A percentile compares a stretch with the other conserved stretches of the same genome.
phyloP scores from a whole-genome alignment of 352 stramenopile genomes.

The Globisporangium cylindrosporum region DNA sequence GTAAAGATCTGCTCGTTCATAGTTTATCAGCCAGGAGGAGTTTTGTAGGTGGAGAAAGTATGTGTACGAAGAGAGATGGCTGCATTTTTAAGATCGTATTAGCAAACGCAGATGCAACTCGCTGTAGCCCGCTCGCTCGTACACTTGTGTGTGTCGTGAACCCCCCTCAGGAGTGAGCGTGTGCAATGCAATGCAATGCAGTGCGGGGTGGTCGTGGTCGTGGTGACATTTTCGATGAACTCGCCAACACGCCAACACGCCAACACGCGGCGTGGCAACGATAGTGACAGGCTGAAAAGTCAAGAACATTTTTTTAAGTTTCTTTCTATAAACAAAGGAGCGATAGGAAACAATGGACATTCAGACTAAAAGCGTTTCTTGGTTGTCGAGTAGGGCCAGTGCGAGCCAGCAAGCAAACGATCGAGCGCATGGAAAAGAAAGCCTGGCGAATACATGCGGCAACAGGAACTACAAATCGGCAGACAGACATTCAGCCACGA shows the following conservation, averaged over 20 bases:
- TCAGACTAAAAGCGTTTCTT: conserved; percentile 8
- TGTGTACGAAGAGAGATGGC: not conserved
- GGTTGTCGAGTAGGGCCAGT: conserved; percentile 2
- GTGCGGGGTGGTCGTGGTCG: not conserved
- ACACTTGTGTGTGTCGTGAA: not conserved
- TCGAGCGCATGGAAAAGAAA: conserved; percentile 1
- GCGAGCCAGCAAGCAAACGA: not conserved
- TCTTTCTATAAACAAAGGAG: conserved; percentile 2
- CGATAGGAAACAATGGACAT: not conserved
- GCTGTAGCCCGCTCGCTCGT: not conserved
- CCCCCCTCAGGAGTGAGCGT: not conserved
- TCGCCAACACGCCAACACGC: not conserved
- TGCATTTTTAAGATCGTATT: not conserved
- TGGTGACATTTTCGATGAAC: not conserved
- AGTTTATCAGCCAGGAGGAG: not conserved
- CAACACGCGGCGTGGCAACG: not conserved
- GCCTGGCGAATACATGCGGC: not conserved
- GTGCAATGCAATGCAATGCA: not conserved
- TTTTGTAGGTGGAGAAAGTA: not conserved
- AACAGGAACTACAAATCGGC: not conserved
- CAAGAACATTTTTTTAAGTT: not conserved
- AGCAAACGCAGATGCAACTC: not conserved
- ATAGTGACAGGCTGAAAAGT: conserved; percentile 5
- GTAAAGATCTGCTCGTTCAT: not conserved
- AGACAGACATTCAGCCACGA: not conserved